Evolutionary conservation across 805 yeast genomes (phyloP).

Genomic region (Metschnikowia corniflorae): DNA sequence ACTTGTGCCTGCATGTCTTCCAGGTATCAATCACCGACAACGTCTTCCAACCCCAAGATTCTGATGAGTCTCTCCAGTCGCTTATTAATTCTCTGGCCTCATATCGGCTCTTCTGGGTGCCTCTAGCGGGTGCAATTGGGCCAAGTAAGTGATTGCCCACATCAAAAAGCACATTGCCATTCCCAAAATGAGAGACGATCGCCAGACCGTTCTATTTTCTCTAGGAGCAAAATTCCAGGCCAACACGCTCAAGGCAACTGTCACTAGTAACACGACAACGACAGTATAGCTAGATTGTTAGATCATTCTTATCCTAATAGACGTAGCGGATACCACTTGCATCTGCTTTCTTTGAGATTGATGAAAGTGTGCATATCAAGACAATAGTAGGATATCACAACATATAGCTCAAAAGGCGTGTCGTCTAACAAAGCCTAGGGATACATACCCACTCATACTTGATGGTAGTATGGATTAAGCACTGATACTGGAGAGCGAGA

Average conservation of each 20-base stretch:
- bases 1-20: constrained; percentile 9
- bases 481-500: constrained; percentile 4
- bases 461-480: constrained; percentile 1
- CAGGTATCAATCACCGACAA: neutral
- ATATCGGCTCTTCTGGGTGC: constrained; percentile 87
- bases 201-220: constrained; percentile 51
- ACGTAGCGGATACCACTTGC: too few species aligned
- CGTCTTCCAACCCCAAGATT: too few species aligned
- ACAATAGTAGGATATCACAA: too few species aligned
- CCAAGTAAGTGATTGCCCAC: constrained; percentile 91
- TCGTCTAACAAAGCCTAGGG: too few species aligned
- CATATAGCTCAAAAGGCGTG: too few species aligned
- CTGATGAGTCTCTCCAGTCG: too few species aligned
- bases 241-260: constrained; percentile 53
- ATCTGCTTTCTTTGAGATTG: too few species aligned
- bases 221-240: constrained; percentile 88
- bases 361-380: too few species aligned
- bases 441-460: constrained; percentile 21
- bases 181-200: constrained; percentile 54
- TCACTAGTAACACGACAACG: constrained; percentile 56
- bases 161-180: constrained; percentile 75
- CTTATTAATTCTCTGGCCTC: constrained; percentile 61
- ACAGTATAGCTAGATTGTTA: constrained; percentile 58
- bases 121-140: constrained; percentile 87
- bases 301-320: too few species aligned